Evolutionary conservation across 2,329 filamentous ascomycete species (phyloP), one percentile per base, ranked within the genome.

Genomic region (Atkinsonella texensis): DNA sequence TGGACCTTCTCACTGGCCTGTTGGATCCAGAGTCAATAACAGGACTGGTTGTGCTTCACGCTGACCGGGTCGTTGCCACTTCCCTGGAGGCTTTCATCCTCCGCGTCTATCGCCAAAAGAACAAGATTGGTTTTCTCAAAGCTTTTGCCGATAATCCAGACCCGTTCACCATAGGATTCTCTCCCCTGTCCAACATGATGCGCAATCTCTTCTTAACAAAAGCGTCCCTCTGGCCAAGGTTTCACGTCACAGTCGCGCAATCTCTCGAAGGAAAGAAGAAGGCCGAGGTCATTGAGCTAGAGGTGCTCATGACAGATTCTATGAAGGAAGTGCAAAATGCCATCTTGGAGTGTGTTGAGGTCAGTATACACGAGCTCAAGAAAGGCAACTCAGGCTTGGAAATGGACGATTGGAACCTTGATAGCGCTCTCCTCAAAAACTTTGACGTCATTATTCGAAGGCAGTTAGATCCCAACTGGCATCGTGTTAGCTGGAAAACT

Each of bases 391-490:
- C 83, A 1, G 90, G 89, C 2, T 73, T 98, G 7, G 91, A 97
- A 59, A 90, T 97, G 82, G 90, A 94, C 54, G 90, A 96, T 62
- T 97, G 91, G 91, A 96, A 89, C 48, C 74, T 95, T 17, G 91
- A 97, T 66, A 96, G 87, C 62, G 91, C 91, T 38, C 70, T 97
- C 54, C 85, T 96, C 58, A 87, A 85, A 62, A 95, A 89, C 61
- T 98, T 98, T 65, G 93, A 97, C 65, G 74, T 87, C 54, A 85
- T 90, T 51, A 83, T 98, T 48, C 80, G 91, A 55, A 80, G 90
- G 53, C 93, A 98, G 66, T 73, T 98, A 17, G 90, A 97, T 62
- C 90, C 91, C 4, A 90, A 97, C 53, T 98, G 93, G 93, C 93
- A 98, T 70, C 82, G 93, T 50, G 87, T 95, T 49, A 96, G 87